A percentile compares a stretch with the other conserved stretches of the same genome.
phyloP scores from a whole-genome alignment of 352 stramenopile species.

The Globisporangium canariense region DNA sequence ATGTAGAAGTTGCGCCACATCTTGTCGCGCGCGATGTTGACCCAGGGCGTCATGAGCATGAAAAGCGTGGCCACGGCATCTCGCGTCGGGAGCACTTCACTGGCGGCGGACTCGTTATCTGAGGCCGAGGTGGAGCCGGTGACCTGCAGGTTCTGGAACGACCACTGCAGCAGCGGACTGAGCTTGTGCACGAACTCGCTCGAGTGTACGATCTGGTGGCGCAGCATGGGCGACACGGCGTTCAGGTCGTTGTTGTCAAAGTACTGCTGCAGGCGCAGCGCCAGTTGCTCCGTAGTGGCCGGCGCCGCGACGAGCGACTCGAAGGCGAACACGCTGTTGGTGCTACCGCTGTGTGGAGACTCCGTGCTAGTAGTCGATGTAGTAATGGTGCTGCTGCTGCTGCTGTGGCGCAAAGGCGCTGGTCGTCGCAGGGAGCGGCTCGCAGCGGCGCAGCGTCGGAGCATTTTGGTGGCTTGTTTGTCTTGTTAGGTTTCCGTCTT shows the following conservation, averaged over 20 bases:
- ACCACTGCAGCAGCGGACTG: constrained; percentile 35
- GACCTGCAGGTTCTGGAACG: constrained; percentile 24
- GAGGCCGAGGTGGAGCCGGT: too few species aligned
- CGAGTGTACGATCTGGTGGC: constrained; percentile 29
- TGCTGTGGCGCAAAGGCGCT: background rate
- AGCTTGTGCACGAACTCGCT: constrained; percentile 27
- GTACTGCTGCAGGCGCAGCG: constrained; percentile 34
- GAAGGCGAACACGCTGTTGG: constrained; percentile 16
- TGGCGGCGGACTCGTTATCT: background rate
- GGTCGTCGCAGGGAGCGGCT: constrained; percentile 1
- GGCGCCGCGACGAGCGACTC: constrained; percentile 23
- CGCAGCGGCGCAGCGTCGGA: background rate
- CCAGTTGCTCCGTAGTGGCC: constrained; percentile 16
- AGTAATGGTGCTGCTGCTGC: background rate
- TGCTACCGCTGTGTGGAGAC: background rate
- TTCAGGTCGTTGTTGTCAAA: constrained; percentile 24
- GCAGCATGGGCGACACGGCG: constrained; percentile 21
- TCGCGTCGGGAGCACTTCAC: background rate
- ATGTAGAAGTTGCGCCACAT: constrained; percentile 62
- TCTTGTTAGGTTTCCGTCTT: background rate
- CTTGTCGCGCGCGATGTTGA: constrained; percentile 40
- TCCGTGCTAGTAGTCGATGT: background rate
- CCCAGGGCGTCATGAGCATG: constrained; percentile 38
- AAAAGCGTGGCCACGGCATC: constrained; percentile 27
- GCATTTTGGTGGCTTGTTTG: background rate